A percentile compares a stretch with the other conserved stretches of the same genome.
Evolutionary conservation across 345 rosid genomes (phyloP).

Genomic region (Gossypium raimondii): DNA sequence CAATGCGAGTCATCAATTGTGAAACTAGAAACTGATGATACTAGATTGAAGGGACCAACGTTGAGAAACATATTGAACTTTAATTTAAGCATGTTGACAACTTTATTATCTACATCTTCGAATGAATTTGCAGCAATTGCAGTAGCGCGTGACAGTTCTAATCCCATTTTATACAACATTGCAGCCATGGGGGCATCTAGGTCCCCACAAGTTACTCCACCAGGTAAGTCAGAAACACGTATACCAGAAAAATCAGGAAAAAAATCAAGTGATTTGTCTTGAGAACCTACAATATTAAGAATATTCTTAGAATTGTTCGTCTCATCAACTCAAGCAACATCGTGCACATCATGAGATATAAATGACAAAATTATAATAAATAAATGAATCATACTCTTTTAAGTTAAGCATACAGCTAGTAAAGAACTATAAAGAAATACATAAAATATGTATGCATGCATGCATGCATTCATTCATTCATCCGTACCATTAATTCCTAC

Average conservation of each 20-base stretch:
- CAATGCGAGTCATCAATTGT: conserved; percentile 24
- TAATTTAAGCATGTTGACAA: conserved; percentile 24
- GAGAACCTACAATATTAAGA: conserved; percentile 20
- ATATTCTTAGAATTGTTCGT: background rate
- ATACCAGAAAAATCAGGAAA: conserved; percentile 37
- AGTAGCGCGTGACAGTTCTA: conserved; percentile 32
- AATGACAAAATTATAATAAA: no score
- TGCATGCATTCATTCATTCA: no score
- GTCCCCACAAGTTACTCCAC: conserved; percentile 16
- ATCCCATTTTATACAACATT: conserved; percentile 37
- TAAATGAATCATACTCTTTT: no score
- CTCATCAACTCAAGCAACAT: no score
- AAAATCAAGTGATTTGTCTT: conserved; percentile 29
- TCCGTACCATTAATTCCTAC: conserved; percentile 24
- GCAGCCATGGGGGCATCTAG: conserved; percentile 15
- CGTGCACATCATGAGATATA: no score
- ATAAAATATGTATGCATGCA: conserved; percentile 19
- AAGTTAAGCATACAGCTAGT: no score
- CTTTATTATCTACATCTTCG: conserved; percentile 34
- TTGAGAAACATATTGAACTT: conserved; percentile 14
- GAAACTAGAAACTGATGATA: conserved; percentile 12
- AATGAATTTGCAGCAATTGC: conserved; percentile 35
- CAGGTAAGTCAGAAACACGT: conserved; percentile 28
- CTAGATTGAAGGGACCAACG: conserved; percentile 25
- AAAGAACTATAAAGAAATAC: no score